Evolutionary conservation across 306 rosid species (phyloP).

Genomic region (Glycine latifolia): DNA sequence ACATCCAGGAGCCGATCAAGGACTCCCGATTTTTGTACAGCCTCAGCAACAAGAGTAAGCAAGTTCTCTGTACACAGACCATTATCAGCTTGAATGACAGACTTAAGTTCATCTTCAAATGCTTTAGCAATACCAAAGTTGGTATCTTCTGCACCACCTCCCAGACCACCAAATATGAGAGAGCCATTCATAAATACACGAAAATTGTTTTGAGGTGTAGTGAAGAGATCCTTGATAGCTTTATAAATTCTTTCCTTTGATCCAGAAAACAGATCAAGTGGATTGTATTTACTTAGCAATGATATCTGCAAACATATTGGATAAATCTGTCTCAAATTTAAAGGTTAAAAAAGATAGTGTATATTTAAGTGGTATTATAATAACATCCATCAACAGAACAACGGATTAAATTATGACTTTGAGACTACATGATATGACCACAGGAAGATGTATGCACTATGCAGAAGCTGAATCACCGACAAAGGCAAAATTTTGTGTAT

Average conservation of each 20-base stretch:
- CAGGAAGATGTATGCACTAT: conserved; percentile 17
- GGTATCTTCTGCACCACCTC: conserved; percentile 75
- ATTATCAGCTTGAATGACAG: conserved; percentile 64
- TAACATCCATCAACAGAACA: conserved; percentile 19
- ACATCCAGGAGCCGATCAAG: conserved; percentile 77
- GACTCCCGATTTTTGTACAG: conserved; percentile 66
- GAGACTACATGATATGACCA: conserved; percentile 37
- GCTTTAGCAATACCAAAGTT: conserved; percentile 59
- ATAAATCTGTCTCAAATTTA: conserved; percentile 37
- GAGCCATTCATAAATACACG: conserved; percentile 90
- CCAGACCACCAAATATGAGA: conserved; percentile 83
- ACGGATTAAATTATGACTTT: conserved; percentile 6
- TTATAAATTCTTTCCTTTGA: conserved; percentile 77
- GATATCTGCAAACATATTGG: conserved; percentile 66
- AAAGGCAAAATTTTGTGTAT: conserved; percentile 2
- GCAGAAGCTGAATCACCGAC: conserved; percentile 14
- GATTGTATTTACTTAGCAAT: conserved; percentile 76
- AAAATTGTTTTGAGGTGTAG: conserved; percentile 92
- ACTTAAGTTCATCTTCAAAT: conserved; percentile 85
- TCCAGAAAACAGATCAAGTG: conserved; percentile 89
- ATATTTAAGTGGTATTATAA: conserved; percentile 15
- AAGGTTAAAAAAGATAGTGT: neutral
- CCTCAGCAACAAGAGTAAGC: conserved; percentile 75
- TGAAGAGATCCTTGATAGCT: conserved; percentile 80
- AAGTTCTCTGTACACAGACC: conserved; percentile 68